Evolutionary conservation across 257 asterid genomes (phyloP), one percentile per base, ranked within the genome.

Genomic region (Perilla frutescens): DNA sequence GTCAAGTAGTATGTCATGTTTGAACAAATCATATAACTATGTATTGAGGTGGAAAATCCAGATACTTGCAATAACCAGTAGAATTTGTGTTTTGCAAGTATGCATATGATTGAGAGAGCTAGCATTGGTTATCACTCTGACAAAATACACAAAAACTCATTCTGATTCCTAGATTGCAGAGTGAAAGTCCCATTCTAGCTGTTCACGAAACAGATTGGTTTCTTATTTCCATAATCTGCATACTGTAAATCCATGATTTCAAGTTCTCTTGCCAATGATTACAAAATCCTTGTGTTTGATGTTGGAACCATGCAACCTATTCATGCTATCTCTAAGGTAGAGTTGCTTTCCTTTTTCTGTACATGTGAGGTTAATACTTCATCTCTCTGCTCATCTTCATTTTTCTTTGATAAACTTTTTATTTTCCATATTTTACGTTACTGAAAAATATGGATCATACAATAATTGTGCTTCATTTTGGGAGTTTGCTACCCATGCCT

Each of bases 321-420:
- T 39, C 20, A 8, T 70, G 67, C 59, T 11, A 32, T 50, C 29
- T 61, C 53, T 62, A 20, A n/a, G 20, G 37, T 58, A 15, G 49
- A 69, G 12, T 40, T 32, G 11, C 13, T 37, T 66, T 56, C 15
- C 15, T 8, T 37, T 14, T 31, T 65, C 53, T 2, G 13, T 54
- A n/a, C 50, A 68, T 48, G 50, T 61, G 58, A 61, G 62, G 47
- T 76, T 74, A 56, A 15, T 48, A 54, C 62, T 31, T 70, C 49
- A 48, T 70, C 60, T 68, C 32, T 36, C 54, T 60, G 54, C 39
- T 70, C 50, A n/a, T 41, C 49, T 31, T 9, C 4, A 8, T 60
- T 49, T 72, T 1, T 11, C 32, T 48, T 43, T 29, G 11, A 50
- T 14, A 3, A 47, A 55, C 41, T 48, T 47, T 49, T 32, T 4